These are phyloP conservation scores for Salvia splendens DNA, from an alignment of 257 asterid species.

Conservation along the genomic window DNA sequence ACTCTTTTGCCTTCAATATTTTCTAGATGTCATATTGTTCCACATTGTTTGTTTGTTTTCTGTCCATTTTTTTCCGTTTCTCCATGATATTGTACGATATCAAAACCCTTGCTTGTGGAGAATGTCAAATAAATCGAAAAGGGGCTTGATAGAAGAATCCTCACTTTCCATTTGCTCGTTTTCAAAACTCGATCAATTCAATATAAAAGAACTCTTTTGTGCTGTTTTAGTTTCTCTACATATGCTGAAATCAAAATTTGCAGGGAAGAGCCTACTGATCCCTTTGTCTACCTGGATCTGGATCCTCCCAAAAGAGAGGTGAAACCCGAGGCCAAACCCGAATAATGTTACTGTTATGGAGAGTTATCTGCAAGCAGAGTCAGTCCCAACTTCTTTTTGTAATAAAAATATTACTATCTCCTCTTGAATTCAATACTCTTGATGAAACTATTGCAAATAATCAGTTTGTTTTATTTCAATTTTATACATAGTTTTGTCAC, in stretches of 20 bases:
- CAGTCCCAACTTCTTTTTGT: background rate
- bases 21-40: slow-evolving; percentile 2
- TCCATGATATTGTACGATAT: background rate
- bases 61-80: background rate
- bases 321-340: slow-evolving; percentile 18
- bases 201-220: background rate
- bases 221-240: slow-evolving; percentile 5
- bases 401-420: slow-evolving; percentile 23
- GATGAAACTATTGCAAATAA: slow-evolving; percentile 6
- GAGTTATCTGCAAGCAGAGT: slow-evolving; percentile 14
- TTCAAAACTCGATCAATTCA: background rate
- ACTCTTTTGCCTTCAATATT: slow-evolving; percentile 4
- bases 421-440: slow-evolving; percentile 9
- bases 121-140: background rate
- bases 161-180: background rate
- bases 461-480: background rate
- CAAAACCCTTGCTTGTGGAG: background rate
- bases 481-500: background rate
- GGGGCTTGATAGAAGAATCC: background rate
- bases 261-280: slow-evolving; percentile 98
- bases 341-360: slow-evolving; percentile 12
- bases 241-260: slow-evolving; percentile 33
- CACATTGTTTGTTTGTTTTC: background rate
- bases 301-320: slow-evolving; percentile 82
- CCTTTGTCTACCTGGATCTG: slow-evolving; percentile 78